A percentile compares a stretch with the other conserved stretches of the same genome.
Evolutionary conservation across 2,329 filamentous ascomycete genomes (phyloP).

Genomic region (Aspergillus tanneri): DNA sequence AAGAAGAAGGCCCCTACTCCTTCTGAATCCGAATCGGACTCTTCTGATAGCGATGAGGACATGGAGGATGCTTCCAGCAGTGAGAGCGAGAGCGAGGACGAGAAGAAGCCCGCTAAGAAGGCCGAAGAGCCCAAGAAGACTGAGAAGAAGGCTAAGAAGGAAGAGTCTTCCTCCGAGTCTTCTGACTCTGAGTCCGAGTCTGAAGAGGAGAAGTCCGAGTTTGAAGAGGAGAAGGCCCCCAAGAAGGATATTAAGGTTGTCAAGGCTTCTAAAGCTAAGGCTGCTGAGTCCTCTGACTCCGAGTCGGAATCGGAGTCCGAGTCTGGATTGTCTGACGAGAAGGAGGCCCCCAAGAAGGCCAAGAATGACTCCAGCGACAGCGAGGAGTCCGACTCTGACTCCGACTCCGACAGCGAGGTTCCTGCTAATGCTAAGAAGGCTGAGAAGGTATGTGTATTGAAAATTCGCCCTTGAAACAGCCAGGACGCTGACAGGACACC

Average conservation of each 20-base stretch:
- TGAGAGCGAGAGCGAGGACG: constrained; percentile 38
- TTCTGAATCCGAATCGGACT: constrained; percentile 29
- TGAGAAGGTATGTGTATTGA: constrained; percentile 28
- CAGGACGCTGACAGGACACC: constrained; percentile 9
- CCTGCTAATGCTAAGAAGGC: constrained; percentile 29
- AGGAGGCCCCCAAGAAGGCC: constrained; percentile 24
- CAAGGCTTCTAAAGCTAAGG: constrained; percentile 17
- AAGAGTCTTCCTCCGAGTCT: constrained; percentile 32
- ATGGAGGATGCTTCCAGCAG: constrained; percentile 26
- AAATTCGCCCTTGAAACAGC: background rate
- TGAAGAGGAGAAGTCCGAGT: constrained; percentile 36
- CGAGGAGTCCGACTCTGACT: constrained; percentile 38
- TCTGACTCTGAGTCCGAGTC: constrained; percentile 34
- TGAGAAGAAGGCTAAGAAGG: constrained; percentile 33
- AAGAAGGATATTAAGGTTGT: constrained; percentile 34
- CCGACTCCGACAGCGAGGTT: constrained; percentile 35
- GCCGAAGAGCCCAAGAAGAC: no score
- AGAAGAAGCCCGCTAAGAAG: constrained; percentile 37
- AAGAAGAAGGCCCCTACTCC: constrained; percentile 47
- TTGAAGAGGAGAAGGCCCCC: constrained; percentile 40
- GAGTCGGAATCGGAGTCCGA: constrained; percentile 17
- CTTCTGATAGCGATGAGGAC: constrained; percentile 36
- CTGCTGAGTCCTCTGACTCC: constrained; percentile 10
- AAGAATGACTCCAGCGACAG: constrained; percentile 26
- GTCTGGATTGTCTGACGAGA: constrained; percentile 20